Conservation (phyloP, 2,329 filamentous ascomycete species). For the Ophiostoma pallidulum region DNA sequence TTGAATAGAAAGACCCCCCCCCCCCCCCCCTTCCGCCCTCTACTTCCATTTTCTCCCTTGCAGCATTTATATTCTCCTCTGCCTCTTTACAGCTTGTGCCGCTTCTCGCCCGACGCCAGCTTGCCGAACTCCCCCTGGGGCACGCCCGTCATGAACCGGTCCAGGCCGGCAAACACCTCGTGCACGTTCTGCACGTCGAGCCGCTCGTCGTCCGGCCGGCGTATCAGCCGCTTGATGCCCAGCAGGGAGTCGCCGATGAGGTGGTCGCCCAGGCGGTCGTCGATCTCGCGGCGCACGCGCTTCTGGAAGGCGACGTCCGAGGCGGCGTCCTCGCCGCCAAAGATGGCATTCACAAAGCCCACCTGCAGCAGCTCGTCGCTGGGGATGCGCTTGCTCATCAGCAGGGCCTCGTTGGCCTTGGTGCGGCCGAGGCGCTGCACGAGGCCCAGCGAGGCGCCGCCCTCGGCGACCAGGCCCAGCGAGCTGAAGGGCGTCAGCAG, state of each 20-base stretch:
- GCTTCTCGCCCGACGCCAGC: constrained; percentile 80
- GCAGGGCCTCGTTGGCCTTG: constrained; percentile 83
- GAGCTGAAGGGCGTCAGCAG: constrained; percentile 87
- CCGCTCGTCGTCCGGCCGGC: constrained; percentile 59
- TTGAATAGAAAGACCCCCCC: too few relatives aligned
- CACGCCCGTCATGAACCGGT: constrained; percentile 67
- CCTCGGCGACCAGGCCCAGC: constrained; percentile 83
- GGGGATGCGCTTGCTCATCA: constrained; percentile 74
- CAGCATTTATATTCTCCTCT: not conserved
- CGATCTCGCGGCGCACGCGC: constrained; percentile 67
- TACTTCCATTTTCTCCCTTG: not conserved
- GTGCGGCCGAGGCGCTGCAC: constrained; percentile 69
- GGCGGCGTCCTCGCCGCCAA: constrained; percentile 53
- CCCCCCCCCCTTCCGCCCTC: too few relatives aligned
- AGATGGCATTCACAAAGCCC: constrained; percentile 81
- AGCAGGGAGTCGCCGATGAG: constrained; percentile 69
- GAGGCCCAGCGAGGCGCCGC: constrained; percentile 68
- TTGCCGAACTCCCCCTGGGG: constrained; percentile 85
- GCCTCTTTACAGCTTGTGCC: constrained; percentile 66
- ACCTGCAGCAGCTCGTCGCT: constrained; percentile 62
- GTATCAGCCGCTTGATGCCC: constrained; percentile 76
- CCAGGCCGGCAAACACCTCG: constrained; percentile 79
- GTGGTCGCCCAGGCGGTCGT: constrained; percentile 71
- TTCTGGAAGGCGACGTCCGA: constrained; percentile 55
- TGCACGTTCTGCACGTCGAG: constrained; percentile 69